Base-by-base conservation (phyloP, 2,329 filamentous ascomycete genomes). In the Sclerotinia sclerotiorum region DNA sequence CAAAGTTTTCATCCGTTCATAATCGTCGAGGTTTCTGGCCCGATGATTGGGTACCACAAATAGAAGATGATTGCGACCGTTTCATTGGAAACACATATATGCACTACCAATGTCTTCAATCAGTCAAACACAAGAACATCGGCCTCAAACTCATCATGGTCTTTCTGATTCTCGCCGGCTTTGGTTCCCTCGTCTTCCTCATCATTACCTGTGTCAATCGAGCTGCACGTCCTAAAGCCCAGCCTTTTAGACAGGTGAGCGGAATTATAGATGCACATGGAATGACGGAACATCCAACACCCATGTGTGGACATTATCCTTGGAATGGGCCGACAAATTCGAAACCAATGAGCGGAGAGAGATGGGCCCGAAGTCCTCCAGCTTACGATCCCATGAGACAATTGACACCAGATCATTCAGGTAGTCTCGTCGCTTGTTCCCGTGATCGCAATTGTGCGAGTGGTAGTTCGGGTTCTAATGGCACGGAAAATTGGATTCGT, bases 101-200 rank as follows among this genome's bases (percentile, higher is more conserved):
- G 24, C 54, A 56, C 39, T 17, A 68, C 15, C 13, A 68, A 35
- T 68, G 66, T 29, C 27, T 68, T 5, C 46, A 48, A 49, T 32
- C 52, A n/a, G 39, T 64, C 13, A 44, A 35, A 7, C 27, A 68
- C 8, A 55, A 29, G n/a, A 68, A 68, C 3, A 29, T 64, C 21
- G 66, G 66, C 6, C 21, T 68, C 17, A 64, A 63, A 55, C 21
- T 68, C 7, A 68, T 68, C 21, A 39, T 44, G 24, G 58, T 29
- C 21, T 56, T 68, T 8, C 24, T 68, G 2, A 39, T 68, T 29
- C 39, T 64, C 1, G 57, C 66, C 17, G 66, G 49, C 5, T 29
- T 65, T 1, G 52, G 66, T n/a, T 52, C 58, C 27, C 48, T 65
- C 17, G 10, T 68, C 11, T 68, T 68, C 32, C 51, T 63, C 29